Base-by-base conservation (phyloP, 495 filamentous ascomycete species). In the Neurospora sp. region DNA sequence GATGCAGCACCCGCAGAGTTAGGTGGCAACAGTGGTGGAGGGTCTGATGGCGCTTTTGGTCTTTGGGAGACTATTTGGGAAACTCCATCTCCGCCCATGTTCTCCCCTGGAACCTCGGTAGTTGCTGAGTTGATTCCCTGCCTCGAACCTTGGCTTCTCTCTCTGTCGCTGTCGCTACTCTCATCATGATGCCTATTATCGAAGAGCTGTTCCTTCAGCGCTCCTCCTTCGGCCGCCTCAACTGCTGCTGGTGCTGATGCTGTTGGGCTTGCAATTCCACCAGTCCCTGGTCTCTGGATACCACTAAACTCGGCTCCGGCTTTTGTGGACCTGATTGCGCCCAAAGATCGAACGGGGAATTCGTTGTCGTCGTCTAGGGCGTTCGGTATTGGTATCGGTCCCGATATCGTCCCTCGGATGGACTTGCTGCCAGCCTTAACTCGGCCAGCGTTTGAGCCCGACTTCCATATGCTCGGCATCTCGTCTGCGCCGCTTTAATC, bases 401-500 rank as follows among this genome's bases (percentile, higher is more conserved):
- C 82, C 20, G 85, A 87, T 48, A 87, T 88, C 77, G 83, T 86
- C 40, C 85, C 85, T 48, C 85, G 82, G 68, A 87, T 82, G 12
- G 81, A 81, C 72, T 80, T 81, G 48, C 74, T 76, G 44, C 78
- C 76, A 68, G 82, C 73, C 78, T 83, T 84, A 77, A 78, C 77
- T 72, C 82, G 82, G 78, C 79, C 80, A 66, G 79, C 74, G 44
- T 74, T 78, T 73, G 83, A 79, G 37, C 78, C 73, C 70, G 83
- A 79, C 73, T 82, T 84, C 78, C 71, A 85, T 70, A 75, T 77
- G 70, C 70, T 76, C 71, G 79, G 76, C 80, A 81, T 80, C 42
- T 38, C 59, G 41, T 38, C 39, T 22, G 71, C 20, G 40, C 53
- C 53, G 27, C 27, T 16, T 35, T 61, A 16, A 2, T 61, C 18